These are phyloP conservation scores for Gonapodya sp. DNA, from an alignment of 192 early-diverging fungal genomes.

Conservation along the genomic window DNA sequence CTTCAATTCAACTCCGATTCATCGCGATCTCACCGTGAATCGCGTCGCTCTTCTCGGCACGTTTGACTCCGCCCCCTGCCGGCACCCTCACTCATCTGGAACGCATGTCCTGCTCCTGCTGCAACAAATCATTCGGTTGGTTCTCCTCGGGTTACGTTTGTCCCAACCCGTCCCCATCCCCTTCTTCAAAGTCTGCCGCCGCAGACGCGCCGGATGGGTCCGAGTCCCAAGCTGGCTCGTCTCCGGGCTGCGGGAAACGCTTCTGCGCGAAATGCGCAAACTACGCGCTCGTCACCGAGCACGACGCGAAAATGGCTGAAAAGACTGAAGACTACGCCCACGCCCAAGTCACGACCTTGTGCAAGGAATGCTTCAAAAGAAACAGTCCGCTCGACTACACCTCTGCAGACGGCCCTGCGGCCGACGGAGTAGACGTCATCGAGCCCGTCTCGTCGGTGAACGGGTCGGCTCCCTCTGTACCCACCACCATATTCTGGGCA, in stretches of 20 bases:
- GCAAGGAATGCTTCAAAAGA: slow-evolving; percentile 20
- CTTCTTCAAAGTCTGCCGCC: background rate
- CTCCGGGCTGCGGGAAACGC: background rate
- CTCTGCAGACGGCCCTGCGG: background rate
- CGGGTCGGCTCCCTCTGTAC: background rate
- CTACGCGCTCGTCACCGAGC: background rate
- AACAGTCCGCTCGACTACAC: slow-evolving; percentile 12
- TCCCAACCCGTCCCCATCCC: background rate
- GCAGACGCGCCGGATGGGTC: background rate
- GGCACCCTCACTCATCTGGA: too few species aligned
- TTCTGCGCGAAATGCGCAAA: slow-evolving; percentile 3
- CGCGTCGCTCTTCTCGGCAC: too few species aligned
- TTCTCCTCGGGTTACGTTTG: background rate
- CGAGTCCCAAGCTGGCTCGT: background rate
- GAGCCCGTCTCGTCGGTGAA: too few species aligned
- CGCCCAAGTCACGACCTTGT: slow-evolving; percentile 8
- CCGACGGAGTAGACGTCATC: background rate
- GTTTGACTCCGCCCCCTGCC: too few species aligned
- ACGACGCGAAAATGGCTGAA: background rate
- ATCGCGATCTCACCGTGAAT: too few species aligned
- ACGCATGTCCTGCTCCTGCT: slow-evolving; percentile 5
- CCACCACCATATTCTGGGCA: slow-evolving; percentile 14
- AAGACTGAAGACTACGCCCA: background rate
- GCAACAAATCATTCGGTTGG: slow-evolving; percentile 8
- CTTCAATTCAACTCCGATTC: too few species aligned